phyloP scores from a whole-genome alignment of 2,329 filamentous ascomycete genomes.

The Hymenoscyphus infarciens region DNA sequence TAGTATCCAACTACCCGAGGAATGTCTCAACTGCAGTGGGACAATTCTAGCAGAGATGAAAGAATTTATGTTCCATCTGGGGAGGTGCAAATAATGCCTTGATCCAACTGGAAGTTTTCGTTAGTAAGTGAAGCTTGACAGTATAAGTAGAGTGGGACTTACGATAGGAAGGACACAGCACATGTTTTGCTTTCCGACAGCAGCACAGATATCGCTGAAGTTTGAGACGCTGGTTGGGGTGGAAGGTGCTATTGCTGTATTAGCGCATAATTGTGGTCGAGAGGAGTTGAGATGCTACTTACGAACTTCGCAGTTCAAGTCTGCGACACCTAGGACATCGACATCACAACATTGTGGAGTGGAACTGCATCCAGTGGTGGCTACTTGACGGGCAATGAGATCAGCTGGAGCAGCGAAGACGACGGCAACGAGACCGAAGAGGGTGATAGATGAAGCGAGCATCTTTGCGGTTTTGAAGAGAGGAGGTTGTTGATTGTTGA shows the following conservation, averaged over 20 bases:
- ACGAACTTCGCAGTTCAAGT: conserved; percentile 55
- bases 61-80: conserved; percentile 4
- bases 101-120: conserved; percentile 26
- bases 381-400: conserved; percentile 37
- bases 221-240: conserved; percentile 42
- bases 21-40: neutral
- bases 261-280: neutral
- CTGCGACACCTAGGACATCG: conserved; percentile 54
- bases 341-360: conserved; percentile 57
- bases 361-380: conserved; percentile 39
- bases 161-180: conserved; percentile 54
- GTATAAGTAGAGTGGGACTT: conserved; percentile 10
- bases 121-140: neutral
- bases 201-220: conserved; percentile 29
- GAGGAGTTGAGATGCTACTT: conserved; percentile 14
- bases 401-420: conserved; percentile 30
- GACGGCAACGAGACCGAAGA: conserved; percentile 15
- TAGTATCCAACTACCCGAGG: neutral
- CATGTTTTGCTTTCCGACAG: conserved; percentile 39
- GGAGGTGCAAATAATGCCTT: conserved; percentile 34
- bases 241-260: conserved; percentile 34
- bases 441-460: conserved; percentile 24
- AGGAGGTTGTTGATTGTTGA: conserved; percentile 30
- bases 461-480: conserved; percentile 15
- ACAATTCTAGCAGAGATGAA: neutral